phyloP scores from a whole-genome alignment of 163 green algal species.

The Scenedesmus sp. region DNA sequence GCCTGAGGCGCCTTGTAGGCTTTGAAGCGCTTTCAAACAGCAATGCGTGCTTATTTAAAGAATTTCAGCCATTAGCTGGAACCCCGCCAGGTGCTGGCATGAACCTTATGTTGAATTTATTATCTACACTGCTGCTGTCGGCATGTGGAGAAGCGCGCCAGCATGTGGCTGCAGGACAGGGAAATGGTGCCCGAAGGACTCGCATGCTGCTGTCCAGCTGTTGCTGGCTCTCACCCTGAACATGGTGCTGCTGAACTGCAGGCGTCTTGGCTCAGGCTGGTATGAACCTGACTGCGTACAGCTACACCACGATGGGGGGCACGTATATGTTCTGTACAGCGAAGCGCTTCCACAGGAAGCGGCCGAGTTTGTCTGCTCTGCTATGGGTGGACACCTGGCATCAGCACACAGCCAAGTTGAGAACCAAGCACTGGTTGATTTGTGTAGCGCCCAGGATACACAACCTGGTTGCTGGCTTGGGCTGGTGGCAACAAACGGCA shows the following conservation, averaged over 20 bases:
- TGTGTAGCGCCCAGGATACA: not conserved
- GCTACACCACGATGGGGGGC: not conserved
- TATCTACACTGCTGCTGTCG: not conserved
- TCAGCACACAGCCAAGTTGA: not conserved
- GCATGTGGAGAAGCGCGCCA: not conserved
- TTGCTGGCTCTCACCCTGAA: not conserved
- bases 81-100: not conserved
- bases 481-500: not conserved
- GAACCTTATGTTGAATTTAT: not conserved
- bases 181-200: not conserved
- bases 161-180: not conserved
- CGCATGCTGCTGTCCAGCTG: not conserved
- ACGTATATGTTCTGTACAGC: conserved; percentile 1
- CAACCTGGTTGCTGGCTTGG: not conserved
- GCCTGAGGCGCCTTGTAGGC: not conserved
- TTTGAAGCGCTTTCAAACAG: not conserved
- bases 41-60: not conserved
- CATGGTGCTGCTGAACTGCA: not conserved
- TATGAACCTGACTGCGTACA: not conserved
- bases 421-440: not conserved
- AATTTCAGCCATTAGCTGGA: not conserved
- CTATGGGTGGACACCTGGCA: not conserved
- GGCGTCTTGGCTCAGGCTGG: not conserved
- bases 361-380: not conserved
- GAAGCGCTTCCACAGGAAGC: conserved; percentile 1